Evolutionary conservation across 352 stramenopile species (phyloP).

Genomic region (Phytophthora colocasiae): DNA sequence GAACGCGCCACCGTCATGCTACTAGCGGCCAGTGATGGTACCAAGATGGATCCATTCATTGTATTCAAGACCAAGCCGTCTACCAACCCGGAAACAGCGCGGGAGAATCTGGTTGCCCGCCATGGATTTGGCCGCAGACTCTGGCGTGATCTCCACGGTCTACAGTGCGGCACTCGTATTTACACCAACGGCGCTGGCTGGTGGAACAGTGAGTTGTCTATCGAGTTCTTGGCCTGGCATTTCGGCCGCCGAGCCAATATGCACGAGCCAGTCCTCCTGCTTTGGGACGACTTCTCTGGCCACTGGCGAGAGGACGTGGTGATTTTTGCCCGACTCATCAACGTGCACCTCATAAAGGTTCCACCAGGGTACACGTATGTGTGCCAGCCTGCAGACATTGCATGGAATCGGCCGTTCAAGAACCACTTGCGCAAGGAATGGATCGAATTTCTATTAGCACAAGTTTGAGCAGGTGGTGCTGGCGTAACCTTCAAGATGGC

Average conservation of each 20-base stretch:
- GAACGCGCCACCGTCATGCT: slow-evolving; percentile 37
- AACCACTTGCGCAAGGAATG: neutral
- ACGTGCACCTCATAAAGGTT: slow-evolving; percentile 11
- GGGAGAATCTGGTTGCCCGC: no score
- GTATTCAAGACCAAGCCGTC: slow-evolving; percentile 35
- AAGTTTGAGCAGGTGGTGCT: neutral
- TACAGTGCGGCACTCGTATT: slow-evolving; percentile 30
- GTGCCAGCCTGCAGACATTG: neutral
- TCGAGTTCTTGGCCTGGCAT: slow-evolving; percentile 22
- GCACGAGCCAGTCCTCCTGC: slow-evolving; percentile 4
- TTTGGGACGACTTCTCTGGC: slow-evolving; percentile 13
- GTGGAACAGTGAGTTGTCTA: slow-evolving; percentile 16
- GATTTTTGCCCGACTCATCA: slow-evolving; percentile 5
- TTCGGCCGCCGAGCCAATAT: slow-evolving; percentile 14
- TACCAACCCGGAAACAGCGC: no score
- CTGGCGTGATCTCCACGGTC: slow-evolving; percentile 15
- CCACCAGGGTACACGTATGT: no score
- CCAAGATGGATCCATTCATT: slow-evolving; percentile 37
- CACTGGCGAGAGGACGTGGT: slow-evolving; percentile 3
- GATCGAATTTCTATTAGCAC: neutral
- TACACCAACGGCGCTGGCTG: slow-evolving; percentile 24
- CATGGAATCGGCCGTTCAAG: slow-evolving; percentile 2
- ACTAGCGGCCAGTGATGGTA: slow-evolving; percentile 22
- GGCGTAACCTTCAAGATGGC: slow-evolving; percentile 7
- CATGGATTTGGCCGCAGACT: slow-evolving; percentile 43